Evolutionary conservation across 2,329 filamentous ascomycete species (phyloP).

Genomic region (Apiospora koreana): DNA sequence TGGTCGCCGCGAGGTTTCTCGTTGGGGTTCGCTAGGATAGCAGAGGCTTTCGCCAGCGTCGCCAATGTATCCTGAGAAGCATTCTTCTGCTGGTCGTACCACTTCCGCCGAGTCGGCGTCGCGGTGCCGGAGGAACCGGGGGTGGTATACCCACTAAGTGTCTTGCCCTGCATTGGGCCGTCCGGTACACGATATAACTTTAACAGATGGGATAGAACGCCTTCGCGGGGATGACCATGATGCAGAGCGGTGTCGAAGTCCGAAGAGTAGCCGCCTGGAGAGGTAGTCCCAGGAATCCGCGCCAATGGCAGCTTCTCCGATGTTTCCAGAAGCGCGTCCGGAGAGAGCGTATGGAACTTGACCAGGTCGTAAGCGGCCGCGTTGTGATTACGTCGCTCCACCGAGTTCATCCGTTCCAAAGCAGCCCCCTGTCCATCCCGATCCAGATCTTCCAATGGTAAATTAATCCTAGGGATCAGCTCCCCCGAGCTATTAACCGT

Average conservation of each 20-base stretch:
- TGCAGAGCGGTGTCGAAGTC: conserved; percentile 16
- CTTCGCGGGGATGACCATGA: conserved; percentile 37
- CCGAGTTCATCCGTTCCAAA: conserved; percentile 18
- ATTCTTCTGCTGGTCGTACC: conserved; percentile 46
- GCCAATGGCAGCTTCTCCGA: conserved; percentile 6
- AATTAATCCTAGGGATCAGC: conserved; percentile 6
- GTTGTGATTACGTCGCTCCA: conserved; percentile 30
- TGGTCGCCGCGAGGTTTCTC: not conserved
- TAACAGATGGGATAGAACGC: conserved; percentile 47
- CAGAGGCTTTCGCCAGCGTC: conserved; percentile 49
- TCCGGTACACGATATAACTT: conserved; percentile 47
- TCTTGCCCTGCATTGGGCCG: conserved; percentile 10
- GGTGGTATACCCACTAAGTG: conserved; percentile 30
- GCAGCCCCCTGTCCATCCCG: conserved; percentile 16
- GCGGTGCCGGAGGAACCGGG: conserved; percentile 40
- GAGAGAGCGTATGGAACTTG: conserved; percentile 39
- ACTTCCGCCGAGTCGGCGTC: conserved; percentile 46
- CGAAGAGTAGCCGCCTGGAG: conserved; percentile 14
- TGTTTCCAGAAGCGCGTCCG: not conserved
- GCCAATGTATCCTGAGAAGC: conserved; percentile 47
- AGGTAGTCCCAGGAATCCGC: not conserved
- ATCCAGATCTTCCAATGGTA: not conserved
- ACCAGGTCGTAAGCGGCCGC: conserved; percentile 45
- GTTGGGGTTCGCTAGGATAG: conserved; percentile 23
- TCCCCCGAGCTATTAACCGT: conserved; percentile 14